Evolutionary conservation across 345 rosid genomes (phyloP), one percentile per base, ranked within the genome.

Genomic region (Sonneratia alba): DNA sequence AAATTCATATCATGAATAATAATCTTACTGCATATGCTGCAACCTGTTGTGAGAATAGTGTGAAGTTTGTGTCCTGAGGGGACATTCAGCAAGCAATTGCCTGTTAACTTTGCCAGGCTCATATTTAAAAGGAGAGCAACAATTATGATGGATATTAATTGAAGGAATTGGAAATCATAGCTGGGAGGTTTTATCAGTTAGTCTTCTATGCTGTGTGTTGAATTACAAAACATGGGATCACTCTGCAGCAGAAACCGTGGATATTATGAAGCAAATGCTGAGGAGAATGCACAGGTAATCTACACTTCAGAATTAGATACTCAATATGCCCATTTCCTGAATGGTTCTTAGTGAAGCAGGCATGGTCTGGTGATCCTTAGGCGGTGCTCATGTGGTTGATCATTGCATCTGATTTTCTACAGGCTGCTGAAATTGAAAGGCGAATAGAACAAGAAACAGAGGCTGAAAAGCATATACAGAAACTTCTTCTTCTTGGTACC

Each of bases 351-450:
- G 36, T 21, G 21, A 68, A 37, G 21, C 7, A 22, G 37, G 37
- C 47, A n/a, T 18, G 14, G 27, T 2, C 14, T 51, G 37, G 34
- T 18, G 43, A 55, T 70, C 43, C 42, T 27, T 32, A 48, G 1
- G n/a, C 36, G n/a, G 9, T 70, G 4, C 11, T 27, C 19, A 11
- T 34, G 51, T 12, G 63, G 51, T 36, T 34, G 53, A 38, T 37
- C 64, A 13, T 66, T 66, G 55, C 15, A 7, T 51, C 66, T 19
- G 21, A 53, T 49, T n/a, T n/a, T 56, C 48, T 79, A 12, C 81
- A 95, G 98, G 89, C 92, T 67, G 94, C 83, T 74, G 97, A 92
- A 75, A 92, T 95, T 24, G 99, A 95, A 80, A 87, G 96, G 80
- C 84, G 99, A 75, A 95, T 95, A 53, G 93, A 92, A 71, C 99